A percentile compares a stretch with the other conserved stretches of the same genome.
phyloP scores from a whole-genome alignment of 495 filamentous ascomycete genomes.

The Friedmanniomyces endolithicus region DNA sequence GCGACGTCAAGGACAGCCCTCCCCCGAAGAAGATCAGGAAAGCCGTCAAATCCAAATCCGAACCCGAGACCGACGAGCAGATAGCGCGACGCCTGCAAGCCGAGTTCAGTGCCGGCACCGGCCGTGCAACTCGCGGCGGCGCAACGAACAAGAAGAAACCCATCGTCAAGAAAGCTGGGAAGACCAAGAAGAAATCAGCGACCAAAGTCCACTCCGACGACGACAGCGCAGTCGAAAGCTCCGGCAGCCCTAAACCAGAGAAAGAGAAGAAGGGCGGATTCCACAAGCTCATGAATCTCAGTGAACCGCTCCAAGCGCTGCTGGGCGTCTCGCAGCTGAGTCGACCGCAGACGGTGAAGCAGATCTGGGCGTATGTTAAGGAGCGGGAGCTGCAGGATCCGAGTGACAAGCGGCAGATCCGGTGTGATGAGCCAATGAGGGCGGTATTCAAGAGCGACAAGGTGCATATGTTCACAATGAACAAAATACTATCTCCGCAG shows the following conservation, averaged over 20 bases:
- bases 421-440: conserved; percentile 80
- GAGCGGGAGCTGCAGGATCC: conserved; percentile 79
- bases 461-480: conserved; percentile 98
- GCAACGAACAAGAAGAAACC: conserved; percentile 35
- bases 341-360: conserved; percentile 88
- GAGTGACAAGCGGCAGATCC: conserved; percentile 76
- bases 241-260: conserved; percentile 38
- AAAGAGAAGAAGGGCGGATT: conserved; percentile 57
- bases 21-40: conserved; percentile 5
- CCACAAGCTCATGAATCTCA: conserved; percentile 57
- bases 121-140: conserved; percentile 58
- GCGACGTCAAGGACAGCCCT: conserved; percentile 10
- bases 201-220: conserved; percentile 66
- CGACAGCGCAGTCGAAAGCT: conserved; percentile 48
- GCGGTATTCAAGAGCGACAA: conserved; percentile 81
- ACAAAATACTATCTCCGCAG: conserved; percentile 61
- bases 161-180: conserved; percentile 35
- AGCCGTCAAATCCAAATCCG: conserved; percentile 4
- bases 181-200: conserved; percentile 55
- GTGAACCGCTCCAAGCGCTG: conserved; percentile 51
- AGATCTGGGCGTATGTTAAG: conserved; percentile 88
- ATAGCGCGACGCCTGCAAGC: conserved; percentile 82
- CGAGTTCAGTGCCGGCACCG: conserved; percentile 60
- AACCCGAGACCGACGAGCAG: conserved; percentile 26
- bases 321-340: conserved; percentile 57